Conservation (phyloP, 208 protist genomes). For the Leishmania martiniquensis region DNA sequence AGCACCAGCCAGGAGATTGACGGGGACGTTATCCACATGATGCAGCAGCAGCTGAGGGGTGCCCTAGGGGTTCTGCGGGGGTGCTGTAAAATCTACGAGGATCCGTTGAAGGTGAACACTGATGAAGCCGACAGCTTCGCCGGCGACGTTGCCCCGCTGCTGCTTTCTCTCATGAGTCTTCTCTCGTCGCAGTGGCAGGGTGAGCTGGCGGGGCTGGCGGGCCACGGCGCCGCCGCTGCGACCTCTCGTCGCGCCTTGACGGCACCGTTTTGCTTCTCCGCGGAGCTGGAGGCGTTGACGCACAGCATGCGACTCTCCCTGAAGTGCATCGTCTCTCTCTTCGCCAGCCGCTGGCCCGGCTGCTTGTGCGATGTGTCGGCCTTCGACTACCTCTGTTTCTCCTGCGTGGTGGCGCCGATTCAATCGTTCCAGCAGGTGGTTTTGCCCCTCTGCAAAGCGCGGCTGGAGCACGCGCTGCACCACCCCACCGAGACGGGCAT, state of each 20-base stretch:
- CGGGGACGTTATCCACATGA: slow-evolving; percentile 19
- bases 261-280: slow-evolving; percentile 20
- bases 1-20: slow-evolving; percentile 24
- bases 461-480: slow-evolving; percentile 34
- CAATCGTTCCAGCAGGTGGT: slow-evolving; percentile 39
- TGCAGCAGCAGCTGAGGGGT: slow-evolving; percentile 66
- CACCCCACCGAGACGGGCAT: slow-evolving; percentile 29
- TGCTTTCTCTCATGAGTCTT: slow-evolving; percentile 56
- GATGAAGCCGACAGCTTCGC: slow-evolving; percentile 60
- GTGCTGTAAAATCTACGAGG: slow-evolving; percentile 72
- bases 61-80: slow-evolving; percentile 62
- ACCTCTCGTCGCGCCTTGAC: slow-evolving; percentile 14
- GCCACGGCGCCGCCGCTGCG: slow-evolving; percentile 12
- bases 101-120: slow-evolving; percentile 52
- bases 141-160: slow-evolving; percentile 36
- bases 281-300: slow-evolving; percentile 53
- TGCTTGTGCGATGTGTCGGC: slow-evolving; percentile 61
- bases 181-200: slow-evolving; percentile 48
- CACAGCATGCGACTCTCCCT: slow-evolving; percentile 76
- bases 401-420: slow-evolving; percentile 43
- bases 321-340: slow-evolving; percentile 75
- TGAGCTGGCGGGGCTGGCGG: slow-evolving; percentile 28
- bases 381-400: slow-evolving; percentile 57
- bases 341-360: slow-evolving; percentile 52
- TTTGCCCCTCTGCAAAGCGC: slow-evolving; percentile 48